Evolutionary conservation across 805 yeast species (phyloP).

Genomic region (Gaillardinia entomophila): DNA sequence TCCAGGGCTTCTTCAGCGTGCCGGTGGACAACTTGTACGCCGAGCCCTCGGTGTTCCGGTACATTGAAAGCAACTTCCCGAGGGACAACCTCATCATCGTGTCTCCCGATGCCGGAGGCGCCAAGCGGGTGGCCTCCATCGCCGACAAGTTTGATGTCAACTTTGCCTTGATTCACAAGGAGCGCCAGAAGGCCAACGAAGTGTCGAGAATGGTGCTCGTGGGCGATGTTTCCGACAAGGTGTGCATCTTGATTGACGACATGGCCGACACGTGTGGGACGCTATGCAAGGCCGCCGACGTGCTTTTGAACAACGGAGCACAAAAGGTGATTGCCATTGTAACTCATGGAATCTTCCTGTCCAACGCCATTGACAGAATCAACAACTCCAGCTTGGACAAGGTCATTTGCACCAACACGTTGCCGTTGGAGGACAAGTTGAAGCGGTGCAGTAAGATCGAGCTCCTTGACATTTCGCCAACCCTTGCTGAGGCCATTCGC

Average conservation of each 20-base stretch:
- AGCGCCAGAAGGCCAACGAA: slow-evolving; percentile 77
- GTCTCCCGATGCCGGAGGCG: slow-evolving; percentile 90
- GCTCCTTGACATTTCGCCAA: slow-evolving; percentile 65
- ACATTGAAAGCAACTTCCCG: slow-evolving; percentile 58
- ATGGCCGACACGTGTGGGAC: slow-evolving; percentile 93
- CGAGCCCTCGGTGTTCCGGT: slow-evolving; percentile 74
- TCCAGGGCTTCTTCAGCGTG: slow-evolving; percentile 78
- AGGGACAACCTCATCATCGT: slow-evolving; percentile 63
- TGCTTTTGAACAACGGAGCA: slow-evolving; percentile 62
- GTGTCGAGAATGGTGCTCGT: slow-evolving; percentile 81
- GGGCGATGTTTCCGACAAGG: slow-evolving; percentile 74
- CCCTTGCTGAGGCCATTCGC: slow-evolving; percentile 76
- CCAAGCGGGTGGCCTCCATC: slow-evolving; percentile 80
- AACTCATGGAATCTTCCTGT: slow-evolving; percentile 75
- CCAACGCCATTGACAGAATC: slow-evolving; percentile 66
- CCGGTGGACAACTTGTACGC: slow-evolving; percentile 84
- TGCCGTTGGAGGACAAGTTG: slow-evolving; percentile 66
- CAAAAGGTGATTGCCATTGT: slow-evolving; percentile 74
- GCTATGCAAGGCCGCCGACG: slow-evolving; percentile 75
- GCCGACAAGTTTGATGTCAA: slow-evolving; percentile 76
- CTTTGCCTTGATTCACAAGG: slow-evolving; percentile 82
- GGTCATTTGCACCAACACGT: slow-evolving; percentile 76
- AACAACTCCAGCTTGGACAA: slow-evolving; percentile 62
- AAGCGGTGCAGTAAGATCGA: slow-evolving; percentile 57
- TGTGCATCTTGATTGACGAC: slow-evolving; percentile 77